Base-by-base conservation (phyloP, 1,284 basidiomycete species). In the Wolfiporia cocos region DNA sequence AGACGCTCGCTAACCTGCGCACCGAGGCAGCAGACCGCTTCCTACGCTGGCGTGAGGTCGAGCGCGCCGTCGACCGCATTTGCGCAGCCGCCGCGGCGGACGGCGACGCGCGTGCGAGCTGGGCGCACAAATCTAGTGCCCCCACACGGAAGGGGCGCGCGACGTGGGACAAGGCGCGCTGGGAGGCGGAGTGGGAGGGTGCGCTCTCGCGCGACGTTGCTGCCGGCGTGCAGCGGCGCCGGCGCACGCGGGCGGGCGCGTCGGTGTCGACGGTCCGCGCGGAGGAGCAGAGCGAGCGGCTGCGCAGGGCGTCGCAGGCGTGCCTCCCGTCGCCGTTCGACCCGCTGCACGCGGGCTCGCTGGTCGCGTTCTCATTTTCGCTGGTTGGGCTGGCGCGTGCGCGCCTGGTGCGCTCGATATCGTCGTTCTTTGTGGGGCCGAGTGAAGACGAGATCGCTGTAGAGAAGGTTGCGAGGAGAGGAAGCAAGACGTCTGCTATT, bases 11-110 rank as follows among this genome's bases (percentile, higher is more conserved):
- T 0, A 53, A 66, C 1, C 63, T 86, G 34, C 71, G 82, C 22
- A 62, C 61, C n/a, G 82, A 86, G 54, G 78, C 78, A 1, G 69
- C 76, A 0, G 77, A 81, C 37, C 71, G 82, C n/a, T 86, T 84
- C 58, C 55, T 86, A 44, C 70, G 73, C 26, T 86, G 82, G 83
- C 67, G 78, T 33, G 81, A 84, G 54, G 71, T 81, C 22, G 78
- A 84, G 51, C 67, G 69, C 24, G 70, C 71, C 4, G 70, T 74
- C 3, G 52, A 52, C 39, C 49, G 49, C 7, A 49, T 58, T 4
- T 44, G 45, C 43, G 46, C 24, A 7, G 32, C 18, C 24, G 19
- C 18, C 32, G 44, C 4, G 28, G 44, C 12, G 42, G 44, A 36
- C 55, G n/a, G 39, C 53, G 21, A 20, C 34, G 53, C 28, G 19